These are phyloP conservation scores for Firmiana major DNA, from an alignment of 345 rosid genomes.

Conservation along the genomic window DNA sequence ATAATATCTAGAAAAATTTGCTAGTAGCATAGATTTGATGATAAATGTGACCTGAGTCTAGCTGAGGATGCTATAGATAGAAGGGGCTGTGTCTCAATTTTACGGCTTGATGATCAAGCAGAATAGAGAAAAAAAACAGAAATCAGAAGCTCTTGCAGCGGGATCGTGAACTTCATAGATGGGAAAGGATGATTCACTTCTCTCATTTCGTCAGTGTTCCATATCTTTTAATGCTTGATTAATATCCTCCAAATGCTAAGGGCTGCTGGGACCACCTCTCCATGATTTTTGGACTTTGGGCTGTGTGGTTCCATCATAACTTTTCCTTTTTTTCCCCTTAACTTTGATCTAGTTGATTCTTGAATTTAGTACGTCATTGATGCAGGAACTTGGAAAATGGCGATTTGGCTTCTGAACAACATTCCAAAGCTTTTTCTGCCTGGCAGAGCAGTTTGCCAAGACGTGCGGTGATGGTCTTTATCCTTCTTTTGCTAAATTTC, in stretches of 20 bases:
- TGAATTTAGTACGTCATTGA: conserved; percentile 19
- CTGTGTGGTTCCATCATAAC: not conserved
- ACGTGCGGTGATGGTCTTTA: conserved; percentile 18
- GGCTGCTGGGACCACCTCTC: not conserved
- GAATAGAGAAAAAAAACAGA: not conserved
- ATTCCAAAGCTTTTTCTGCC: conserved; percentile 12
- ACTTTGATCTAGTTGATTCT: conserved; percentile 11
- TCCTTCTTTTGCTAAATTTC: conserved; percentile 4
- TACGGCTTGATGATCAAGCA: not conserved
- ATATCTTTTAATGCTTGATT: not conserved
- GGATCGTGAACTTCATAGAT: not conserved
- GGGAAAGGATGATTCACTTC: not conserved
- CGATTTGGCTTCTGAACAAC: conserved; percentile 8
- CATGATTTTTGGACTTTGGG: not conserved
- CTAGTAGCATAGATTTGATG: not conserved
- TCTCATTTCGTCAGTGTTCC: not conserved
- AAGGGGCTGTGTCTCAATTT: not conserved
- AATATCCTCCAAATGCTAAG: not conserved
- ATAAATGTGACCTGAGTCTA: not conserved
- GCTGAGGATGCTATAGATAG: not conserved
- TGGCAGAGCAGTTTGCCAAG: not conserved
- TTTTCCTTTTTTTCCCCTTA: too few species aligned
- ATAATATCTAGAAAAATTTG: not conserved
- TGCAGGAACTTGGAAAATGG: conserved; percentile 26
- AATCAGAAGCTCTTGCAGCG: not conserved